A percentile compares a stretch with the other conserved stretches of the same genome.
These are phyloP conservation scores for Eucommia ulmoides DNA, from an alignment of 257 asterid genomes.

Conservation along the genomic window DNA sequence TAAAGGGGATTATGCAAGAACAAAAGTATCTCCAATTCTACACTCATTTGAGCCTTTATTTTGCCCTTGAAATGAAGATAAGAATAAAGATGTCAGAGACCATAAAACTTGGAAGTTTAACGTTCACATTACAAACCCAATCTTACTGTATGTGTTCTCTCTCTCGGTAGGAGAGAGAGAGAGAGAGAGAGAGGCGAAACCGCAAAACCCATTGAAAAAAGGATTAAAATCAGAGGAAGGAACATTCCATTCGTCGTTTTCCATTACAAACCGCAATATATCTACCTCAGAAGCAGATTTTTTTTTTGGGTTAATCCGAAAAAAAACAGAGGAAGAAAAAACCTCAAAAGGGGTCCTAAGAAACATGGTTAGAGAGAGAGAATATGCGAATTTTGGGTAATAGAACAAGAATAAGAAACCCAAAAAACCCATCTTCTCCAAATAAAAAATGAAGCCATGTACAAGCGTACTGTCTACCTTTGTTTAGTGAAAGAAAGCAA, in stretches of 20 bases:
- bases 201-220: not conserved
- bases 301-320: slow-evolving; percentile 8
- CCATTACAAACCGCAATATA: not conserved
- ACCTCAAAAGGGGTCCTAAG: not conserved
- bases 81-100: slow-evolving; percentile 27
- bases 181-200: not conserved
- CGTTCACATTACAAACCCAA: no score
- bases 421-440: not conserved
- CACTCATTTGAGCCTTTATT: slow-evolving; percentile 47
- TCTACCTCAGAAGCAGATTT: not conserved
- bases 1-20: slow-evolving; percentile 3
- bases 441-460: slow-evolving; percentile 9
- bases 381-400: not conserved
- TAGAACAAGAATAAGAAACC: not conserved
- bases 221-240: slow-evolving; percentile 1
- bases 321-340: not conserved
- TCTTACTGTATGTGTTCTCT: no score
- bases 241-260: not conserved
- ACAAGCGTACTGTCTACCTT: slow-evolving; percentile 22
- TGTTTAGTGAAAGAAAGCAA: slow-evolving; percentile 29
- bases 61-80: slow-evolving; percentile 34
- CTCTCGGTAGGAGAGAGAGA: not conserved
- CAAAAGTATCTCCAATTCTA: slow-evolving; percentile 19
- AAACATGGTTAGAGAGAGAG: not conserved
- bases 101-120: no score